Conservation (phyloP, 345 rosid genomes). For the Nephelium lappaceum region DNA sequence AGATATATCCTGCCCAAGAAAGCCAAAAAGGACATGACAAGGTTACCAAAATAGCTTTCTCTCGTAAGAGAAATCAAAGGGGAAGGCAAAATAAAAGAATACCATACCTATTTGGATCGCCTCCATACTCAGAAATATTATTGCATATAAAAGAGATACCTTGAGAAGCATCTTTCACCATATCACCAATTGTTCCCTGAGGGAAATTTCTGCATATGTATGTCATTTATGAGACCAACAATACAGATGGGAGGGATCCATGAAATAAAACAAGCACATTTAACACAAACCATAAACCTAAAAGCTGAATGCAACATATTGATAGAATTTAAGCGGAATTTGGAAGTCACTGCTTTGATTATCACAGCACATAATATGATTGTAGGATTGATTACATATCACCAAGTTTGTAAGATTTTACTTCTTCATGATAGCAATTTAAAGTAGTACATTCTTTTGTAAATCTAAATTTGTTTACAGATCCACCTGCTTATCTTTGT, state of each 20-base stretch:
- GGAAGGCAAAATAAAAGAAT: neutral
- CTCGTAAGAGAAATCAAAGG: neutral
- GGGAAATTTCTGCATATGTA: conserved; percentile 81
- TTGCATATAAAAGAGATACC: conserved; percentile 90
- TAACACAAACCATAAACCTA: neutral
- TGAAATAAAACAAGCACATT: neutral
- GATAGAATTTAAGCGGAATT: neutral
- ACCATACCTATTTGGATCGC: conserved; percentile 81
- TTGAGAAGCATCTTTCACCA: conserved; percentile 88
- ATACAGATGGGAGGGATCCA: neutral
- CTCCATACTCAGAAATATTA: conserved; percentile 83
- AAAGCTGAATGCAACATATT: neutral
- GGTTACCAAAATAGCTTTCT: neutral
- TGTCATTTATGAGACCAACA: conserved; percentile 14
- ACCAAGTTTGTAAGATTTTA: neutral
- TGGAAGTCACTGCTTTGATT: neutral
- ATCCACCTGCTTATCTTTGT: neutral
- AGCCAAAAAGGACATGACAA: conserved; percentile 6
- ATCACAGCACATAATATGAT: neutral
- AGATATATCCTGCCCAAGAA: conserved; percentile 63
- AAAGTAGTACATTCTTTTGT: neutral
- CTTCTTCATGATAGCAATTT: neutral
- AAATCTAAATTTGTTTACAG: neutral
- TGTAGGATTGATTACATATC: neutral
- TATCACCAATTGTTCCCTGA: conserved; percentile 90